Evolutionary conservation across 148 eudicot species (phyloP).

Genomic region (Chenopodium suecicum): DNA sequence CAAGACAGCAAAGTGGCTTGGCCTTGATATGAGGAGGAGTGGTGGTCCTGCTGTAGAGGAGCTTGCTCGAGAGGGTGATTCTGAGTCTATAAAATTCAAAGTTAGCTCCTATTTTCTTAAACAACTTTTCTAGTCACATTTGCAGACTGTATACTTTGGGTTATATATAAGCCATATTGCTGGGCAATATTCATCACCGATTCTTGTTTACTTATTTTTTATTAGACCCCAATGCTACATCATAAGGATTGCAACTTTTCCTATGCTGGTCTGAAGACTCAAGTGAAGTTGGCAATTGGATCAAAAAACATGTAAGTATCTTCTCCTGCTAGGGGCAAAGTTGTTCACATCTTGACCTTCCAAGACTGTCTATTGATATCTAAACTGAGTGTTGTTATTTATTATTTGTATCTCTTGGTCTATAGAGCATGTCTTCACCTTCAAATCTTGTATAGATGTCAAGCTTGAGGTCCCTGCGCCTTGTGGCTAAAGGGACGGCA

Average conservation of each 20-base stretch:
- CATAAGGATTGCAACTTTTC: conserved; percentile 99
- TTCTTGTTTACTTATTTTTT: not conserved
- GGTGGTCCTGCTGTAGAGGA: conserved; percentile 98
- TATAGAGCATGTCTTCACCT: not conserved
- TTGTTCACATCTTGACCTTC: conserved; percentile 7
- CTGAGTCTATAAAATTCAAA: conserved; percentile 57
- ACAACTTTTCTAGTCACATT: not conserved
- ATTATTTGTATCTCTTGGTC: not conserved
- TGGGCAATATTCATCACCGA: not conserved
- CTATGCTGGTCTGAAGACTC: conserved; percentile 95
- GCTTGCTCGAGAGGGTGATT: conserved; percentile 91
- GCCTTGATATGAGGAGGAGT: conserved; percentile 89
- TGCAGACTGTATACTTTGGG: not conserved
- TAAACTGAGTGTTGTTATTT: not conserved
- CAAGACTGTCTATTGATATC: not conserved
- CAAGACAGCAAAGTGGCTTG: conserved; percentile 97
- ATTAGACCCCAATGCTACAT: conserved; percentile 92
- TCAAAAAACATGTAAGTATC: conserved; percentile 74
- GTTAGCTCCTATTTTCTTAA: conserved; percentile 35
- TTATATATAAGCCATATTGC: not conserved
- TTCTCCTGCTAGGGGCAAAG: not conserved
- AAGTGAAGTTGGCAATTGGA: conserved; percentile 89
- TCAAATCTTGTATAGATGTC: not conserved
- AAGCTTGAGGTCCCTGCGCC: not conserved
- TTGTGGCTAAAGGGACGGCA: not conserved